Evolutionary conservation across 163 green algal genomes (phyloP).

Genomic region (Prototheca wickerhamii): DNA sequence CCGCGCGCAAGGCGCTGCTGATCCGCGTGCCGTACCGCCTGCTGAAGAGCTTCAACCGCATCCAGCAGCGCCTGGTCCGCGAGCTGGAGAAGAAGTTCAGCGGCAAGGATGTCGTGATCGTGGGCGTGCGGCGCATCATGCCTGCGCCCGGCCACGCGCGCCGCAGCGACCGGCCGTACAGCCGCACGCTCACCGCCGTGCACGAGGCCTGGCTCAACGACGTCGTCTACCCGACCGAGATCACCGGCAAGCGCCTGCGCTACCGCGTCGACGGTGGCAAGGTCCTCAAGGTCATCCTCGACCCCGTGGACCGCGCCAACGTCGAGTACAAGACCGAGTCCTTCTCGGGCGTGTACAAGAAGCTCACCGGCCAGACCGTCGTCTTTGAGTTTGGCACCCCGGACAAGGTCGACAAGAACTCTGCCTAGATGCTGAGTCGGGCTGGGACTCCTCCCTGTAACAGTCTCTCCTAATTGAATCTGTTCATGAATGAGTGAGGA

Average conservation of each 20-base stretch:
- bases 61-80: constrained; percentile 93
- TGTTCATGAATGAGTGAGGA: no score
- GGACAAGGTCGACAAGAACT: constrained; percentile 5
- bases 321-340: constrained; percentile 99
- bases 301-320: constrained; percentile 97
- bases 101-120: constrained; percentile 94
- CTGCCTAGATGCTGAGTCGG: not conserved
- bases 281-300: constrained; percentile 92
- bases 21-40: constrained; percentile 96
- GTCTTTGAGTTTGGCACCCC: constrained; percentile 91
- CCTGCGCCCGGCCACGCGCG: constrained; percentile 60
- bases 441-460: no score
- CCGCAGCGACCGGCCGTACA: constrained; percentile 65
- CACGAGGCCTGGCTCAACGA: constrained; percentile 69
- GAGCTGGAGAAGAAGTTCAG: constrained; percentile 99
- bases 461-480: no score
- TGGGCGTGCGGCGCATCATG: constrained; percentile 92
- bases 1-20: constrained; percentile 89
- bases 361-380: constrained; percentile 96
- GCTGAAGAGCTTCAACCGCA: constrained; percentile 96
- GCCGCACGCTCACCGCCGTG: constrained; percentile 88
- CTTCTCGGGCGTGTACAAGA: constrained; percentile 96
- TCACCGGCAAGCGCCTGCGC: constrained; percentile 96
- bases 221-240: constrained; percentile 98
- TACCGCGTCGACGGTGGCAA: constrained; percentile 90